Base-by-base conservation (phyloP, 441 rosid genomes). In the Gossypium gossypioides region DNA sequence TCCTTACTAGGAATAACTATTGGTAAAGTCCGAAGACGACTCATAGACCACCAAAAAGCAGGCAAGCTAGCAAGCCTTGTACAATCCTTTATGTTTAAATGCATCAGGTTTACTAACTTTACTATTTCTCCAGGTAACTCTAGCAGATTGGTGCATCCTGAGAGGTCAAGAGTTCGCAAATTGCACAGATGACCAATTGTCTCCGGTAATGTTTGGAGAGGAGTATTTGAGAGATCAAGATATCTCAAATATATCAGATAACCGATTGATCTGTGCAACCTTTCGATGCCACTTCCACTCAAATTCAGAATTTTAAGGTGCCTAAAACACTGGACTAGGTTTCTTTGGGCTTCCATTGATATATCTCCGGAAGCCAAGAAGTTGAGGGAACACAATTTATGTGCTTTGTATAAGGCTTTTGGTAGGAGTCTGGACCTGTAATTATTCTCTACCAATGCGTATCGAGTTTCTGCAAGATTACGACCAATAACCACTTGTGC, bases 151-250 rank as follows among this genome's bases (percentile, higher is more conserved):
- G 13, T 6, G 71, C 81, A 78, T 21, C 69, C 66, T 2, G 65
- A 65, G 9, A 75, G 79, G 1, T 78, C 55, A 5, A 81, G 22
- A 21, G 64, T 27, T 27, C 27, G 68, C 42, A 81, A 72, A 48
- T 75, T 42, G 55, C 25, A 24, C 9, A 80, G 72, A 1, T 25
- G 3, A 15, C 72, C 54, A 34, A 77, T 19, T 10, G 63, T 44
- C 44, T 2, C 42, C 0, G 78, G 83, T 18, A 80, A 69, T 21
- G 3, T 32, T 48, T 56, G 40, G 1, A 77, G 66, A 25, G 12
- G 72, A 6, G 73, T 68, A 42, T 74, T 60, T 7, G 78, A 77
- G 18, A 77, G 68, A 57, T 77, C 77, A 54, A 77, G 78, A 59
- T 74, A 62, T 58, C 74, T 71, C 74, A 74, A 44, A 55, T n/a